Percentiles rank a stretch among this genome's conserved stretches.
phyloP scores from a whole-genome alignment of 306 rosid genomes.

The Castanopsis chinensis region DNA sequence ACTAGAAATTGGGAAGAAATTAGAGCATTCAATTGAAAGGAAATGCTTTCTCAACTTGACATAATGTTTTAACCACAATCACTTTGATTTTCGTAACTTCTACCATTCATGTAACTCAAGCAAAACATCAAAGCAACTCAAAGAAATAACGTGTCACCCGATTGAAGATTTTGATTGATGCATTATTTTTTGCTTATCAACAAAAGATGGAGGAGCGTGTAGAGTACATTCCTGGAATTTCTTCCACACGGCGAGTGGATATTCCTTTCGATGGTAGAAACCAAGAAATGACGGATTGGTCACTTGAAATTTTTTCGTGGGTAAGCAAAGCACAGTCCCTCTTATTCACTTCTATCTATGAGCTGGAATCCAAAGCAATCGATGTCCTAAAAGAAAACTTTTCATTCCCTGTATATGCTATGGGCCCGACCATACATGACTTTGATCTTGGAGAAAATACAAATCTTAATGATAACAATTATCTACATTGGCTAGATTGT shows the following conservation, averaged over 20 bases:
- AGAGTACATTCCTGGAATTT: conserved; percentile 41
- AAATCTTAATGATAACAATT: conserved; percentile 4
- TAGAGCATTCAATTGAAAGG: too few relatives aligned
- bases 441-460: conserved; percentile 19
- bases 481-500: conserved; percentile 45
- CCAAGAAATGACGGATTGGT: conserved; percentile 19
- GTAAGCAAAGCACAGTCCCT: conserved; percentile 43
- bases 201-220: conserved; percentile 23
- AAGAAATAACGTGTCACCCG: too few relatives aligned
- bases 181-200: too few relatives aligned
- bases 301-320: conserved; percentile 24
- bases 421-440: conserved; percentile 55
- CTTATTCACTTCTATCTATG: conserved; percentile 40
- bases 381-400: conserved; percentile 28
- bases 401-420: conserved; percentile 41
- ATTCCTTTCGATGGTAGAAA: conserved; percentile 28
- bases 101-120: too few relatives aligned
- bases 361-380: conserved; percentile 39
- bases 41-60: too few relatives aligned
- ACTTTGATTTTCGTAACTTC: too few relatives aligned
- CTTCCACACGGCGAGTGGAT: conserved; percentile 30
- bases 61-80: too few relatives aligned
- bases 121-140: too few relatives aligned
- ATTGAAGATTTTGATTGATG: too few relatives aligned
- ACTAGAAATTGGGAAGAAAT: too few relatives aligned